phyloP scores from a whole-genome alignment of 169 alveolate genomes.

The Plasmodium berghei region DNA sequence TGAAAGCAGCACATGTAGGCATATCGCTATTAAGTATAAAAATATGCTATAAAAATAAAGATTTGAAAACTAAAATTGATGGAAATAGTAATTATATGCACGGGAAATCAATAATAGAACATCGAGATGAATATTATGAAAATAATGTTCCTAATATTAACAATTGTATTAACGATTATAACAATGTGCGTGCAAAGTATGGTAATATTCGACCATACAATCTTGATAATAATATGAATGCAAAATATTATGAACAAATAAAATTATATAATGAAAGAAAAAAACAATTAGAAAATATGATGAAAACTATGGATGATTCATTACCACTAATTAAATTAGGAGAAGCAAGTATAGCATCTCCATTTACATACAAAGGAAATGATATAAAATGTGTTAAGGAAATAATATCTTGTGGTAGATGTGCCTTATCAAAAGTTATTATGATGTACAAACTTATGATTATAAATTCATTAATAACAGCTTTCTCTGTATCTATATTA shows the following conservation, averaged over 20 bases:
- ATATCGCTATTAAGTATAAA: constrained; percentile 93
- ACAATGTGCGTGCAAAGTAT: constrained; percentile 34
- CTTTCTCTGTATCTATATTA: constrained; percentile 94
- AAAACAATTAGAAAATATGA: constrained; percentile 43
- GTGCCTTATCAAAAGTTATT: constrained; percentile 95
- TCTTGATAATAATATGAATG: constrained; percentile 43
- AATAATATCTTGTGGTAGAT: constrained; percentile 94
- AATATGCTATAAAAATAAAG: constrained; percentile 76
- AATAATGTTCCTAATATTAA: constrained; percentile 29
- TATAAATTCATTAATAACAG: constrained; percentile 94
- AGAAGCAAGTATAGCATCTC: constrained; percentile 99
- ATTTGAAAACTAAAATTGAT: constrained; percentile 64
- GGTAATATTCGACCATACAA: constrained; percentile 11
- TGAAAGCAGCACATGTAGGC: constrained; percentile 98
- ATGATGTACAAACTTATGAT: constrained; percentile 97
- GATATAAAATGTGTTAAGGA: constrained; percentile 94
- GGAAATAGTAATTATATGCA: constrained; percentile 16
- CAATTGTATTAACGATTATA: background rate
- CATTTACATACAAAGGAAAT: constrained; percentile 95
- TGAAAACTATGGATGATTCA: constrained; percentile 86
- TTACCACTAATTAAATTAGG: constrained; percentile 92
- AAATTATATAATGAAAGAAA: constrained; percentile 56
- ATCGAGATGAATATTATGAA: constrained; percentile 2
- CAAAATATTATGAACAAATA: constrained; percentile 58
- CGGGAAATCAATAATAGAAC: constrained; percentile 18